Base-by-base conservation (phyloP, 164 flowering plant genomes). In the Kalanchoe fedtschenkoi region DNA sequence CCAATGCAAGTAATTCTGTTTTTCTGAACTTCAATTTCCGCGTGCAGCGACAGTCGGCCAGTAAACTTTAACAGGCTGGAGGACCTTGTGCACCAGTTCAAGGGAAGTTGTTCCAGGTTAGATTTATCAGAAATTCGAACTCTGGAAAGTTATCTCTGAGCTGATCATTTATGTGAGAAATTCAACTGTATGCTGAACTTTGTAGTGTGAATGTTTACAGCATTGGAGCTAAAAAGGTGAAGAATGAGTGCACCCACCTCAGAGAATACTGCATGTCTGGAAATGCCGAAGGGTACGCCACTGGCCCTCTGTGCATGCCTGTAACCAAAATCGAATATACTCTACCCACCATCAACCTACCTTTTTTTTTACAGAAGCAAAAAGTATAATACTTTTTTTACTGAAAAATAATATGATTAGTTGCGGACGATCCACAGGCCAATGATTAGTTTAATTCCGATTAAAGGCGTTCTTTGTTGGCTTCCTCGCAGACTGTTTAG, bases 151-250 rank as follows among this genome's bases (percentile, higher is more conserved):
- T 2, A 15, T 28, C 3, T 30, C 6, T 47, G 65, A 34, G 22
- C 22, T 19, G 14, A 41, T 34, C 8, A 3, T 9, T n/a, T 21
- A 28, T 28, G 47, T 26, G 22, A 43, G 51, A 28, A 24, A 9
- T 14, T 58, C 24, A 2, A 41, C 6, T 17, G 28, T 37, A 34
- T 58, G 26, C 22, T 33, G 61, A 33, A 33, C 26, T 19, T 19
- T 2, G 11, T 17, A 8, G 5, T 17, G 26, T 58, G 39, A 32
- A 58, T 58, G 6, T 53, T 37, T 70, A 75, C 70, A 81, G 86
- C 75, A 77, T 81, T 75, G 86, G 86, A 47, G 86, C 86, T n/a
- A 72, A 65, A 66, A 81, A 77, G 69, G 83, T 77, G 57, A 71
- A 69, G 46, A 58, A 24, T 16, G 80, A 79, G 61, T 69, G 73